Conservation (phyloP, 352 stramenopile genomes). For the Globisporangium solare region DNA sequence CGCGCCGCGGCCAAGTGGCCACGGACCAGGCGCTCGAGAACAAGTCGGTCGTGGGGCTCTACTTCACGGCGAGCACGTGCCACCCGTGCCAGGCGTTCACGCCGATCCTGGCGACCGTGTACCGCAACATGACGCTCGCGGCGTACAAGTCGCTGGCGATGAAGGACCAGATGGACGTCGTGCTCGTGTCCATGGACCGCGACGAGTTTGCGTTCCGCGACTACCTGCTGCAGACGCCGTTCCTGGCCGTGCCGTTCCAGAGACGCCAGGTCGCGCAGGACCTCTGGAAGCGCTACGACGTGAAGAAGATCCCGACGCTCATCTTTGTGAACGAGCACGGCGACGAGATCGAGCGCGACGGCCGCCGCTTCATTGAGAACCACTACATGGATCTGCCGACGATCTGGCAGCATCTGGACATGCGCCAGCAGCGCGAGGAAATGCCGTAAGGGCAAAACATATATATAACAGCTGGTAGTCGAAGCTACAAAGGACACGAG, state of each 20-base stretch:
- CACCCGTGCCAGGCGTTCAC: constrained; percentile 59
- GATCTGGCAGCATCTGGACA: constrained; percentile 50
- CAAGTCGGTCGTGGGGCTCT: constrained; percentile 56
- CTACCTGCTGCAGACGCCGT: constrained; percentile 51
- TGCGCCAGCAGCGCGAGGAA: constrained; percentile 1
- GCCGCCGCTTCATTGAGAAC: constrained; percentile 54
- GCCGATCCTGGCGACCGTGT: constrained; percentile 50
- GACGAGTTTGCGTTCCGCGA: constrained; percentile 51
- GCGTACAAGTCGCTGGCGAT: constrained; percentile 50
- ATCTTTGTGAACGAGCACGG: constrained; percentile 63
- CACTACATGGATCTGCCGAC: constrained; percentile 55
- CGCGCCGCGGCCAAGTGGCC: constrained; percentile 41
- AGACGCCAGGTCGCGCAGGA: constrained; percentile 45
- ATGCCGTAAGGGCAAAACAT: neutral
- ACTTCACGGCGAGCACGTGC: constrained; percentile 64
- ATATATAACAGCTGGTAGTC: too few relatives aligned
- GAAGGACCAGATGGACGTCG: constrained; percentile 54
- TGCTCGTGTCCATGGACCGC: constrained; percentile 58
- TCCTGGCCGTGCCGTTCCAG: constrained; percentile 51
- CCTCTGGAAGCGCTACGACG: constrained; percentile 61
- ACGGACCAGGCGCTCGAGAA: constrained; percentile 44
- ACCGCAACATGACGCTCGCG: constrained; percentile 62
- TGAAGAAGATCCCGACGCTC: constrained; percentile 64
- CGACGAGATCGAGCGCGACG: constrained; percentile 55
- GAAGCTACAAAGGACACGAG: neutral